Evolutionary conservation across 2,329 filamentous ascomycete genomes (phyloP).

Genomic region (Massarina eburnea): DNA sequence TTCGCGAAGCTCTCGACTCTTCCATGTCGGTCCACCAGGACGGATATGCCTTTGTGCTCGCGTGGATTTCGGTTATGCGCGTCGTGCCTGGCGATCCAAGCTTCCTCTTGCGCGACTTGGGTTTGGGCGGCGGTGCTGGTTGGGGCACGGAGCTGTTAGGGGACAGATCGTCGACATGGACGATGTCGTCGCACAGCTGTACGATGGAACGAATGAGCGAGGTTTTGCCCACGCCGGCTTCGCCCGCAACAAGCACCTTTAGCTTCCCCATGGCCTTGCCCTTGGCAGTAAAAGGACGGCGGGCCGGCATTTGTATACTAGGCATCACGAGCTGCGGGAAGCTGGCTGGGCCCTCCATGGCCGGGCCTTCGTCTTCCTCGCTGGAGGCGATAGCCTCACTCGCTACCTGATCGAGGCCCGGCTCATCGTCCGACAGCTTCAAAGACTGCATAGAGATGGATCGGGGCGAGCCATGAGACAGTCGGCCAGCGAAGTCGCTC

Average conservation of each 20-base stretch:
- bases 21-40: constrained; percentile 86
- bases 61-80: constrained; percentile 45
- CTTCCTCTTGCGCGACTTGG: constrained; percentile 30
- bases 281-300: constrained; percentile 84
- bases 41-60: constrained; percentile 66
- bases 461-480: constrained; percentile 45
- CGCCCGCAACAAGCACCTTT: constrained; percentile 85
- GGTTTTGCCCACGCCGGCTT: constrained; percentile 80
- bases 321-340: constrained; percentile 93
- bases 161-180: constrained; percentile 76
- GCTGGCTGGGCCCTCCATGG: constrained; percentile 35
- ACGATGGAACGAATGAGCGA: constrained; percentile 86
- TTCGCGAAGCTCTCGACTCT: constrained; percentile 60
- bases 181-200: constrained; percentile 85
- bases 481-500: constrained; percentile 24
- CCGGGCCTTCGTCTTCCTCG: constrained; percentile 50
- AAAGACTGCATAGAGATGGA: constrained; percentile 62
- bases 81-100: constrained; percentile 21
- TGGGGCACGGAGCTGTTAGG: constrained; percentile 28
- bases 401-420: constrained; percentile 55
- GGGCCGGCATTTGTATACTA: constrained; percentile 84
- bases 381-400: constrained; percentile 59
- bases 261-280: constrained; percentile 83
- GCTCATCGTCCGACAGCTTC: constrained; percentile 60
- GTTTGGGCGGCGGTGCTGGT: constrained; percentile 20